A percentile compares a stretch with the other conserved stretches of the same genome.
These are phyloP conservation scores for Kazachstania psychrophila DNA, from an alignment of 805 yeast species.

Conservation along the genomic window DNA sequence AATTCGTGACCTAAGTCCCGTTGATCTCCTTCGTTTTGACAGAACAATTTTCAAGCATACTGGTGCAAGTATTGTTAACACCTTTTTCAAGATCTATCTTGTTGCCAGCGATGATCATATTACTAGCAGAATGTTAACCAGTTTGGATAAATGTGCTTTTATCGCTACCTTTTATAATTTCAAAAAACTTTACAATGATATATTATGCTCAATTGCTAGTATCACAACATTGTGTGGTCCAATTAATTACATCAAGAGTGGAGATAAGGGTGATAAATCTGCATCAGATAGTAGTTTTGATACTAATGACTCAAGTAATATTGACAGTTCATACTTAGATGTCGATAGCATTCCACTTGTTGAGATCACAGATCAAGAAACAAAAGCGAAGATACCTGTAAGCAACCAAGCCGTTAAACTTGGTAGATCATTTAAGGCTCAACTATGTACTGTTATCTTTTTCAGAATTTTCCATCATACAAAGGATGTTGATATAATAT, in stretches of 20 bases:
- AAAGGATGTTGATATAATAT: constrained; percentile 34
- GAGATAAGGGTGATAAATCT: constrained; percentile 11
- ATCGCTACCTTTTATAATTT: constrained; percentile 61
- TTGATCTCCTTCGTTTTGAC: constrained; percentile 50
- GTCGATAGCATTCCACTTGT: constrained; percentile 33
- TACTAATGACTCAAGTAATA: not conserved
- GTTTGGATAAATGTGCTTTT: constrained; percentile 74
- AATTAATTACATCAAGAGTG: not conserved
- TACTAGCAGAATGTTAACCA: constrained; percentile 76
- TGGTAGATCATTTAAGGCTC: constrained; percentile 89
- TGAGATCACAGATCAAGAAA: constrained; percentile 40
- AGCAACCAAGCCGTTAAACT: constrained; percentile 74
- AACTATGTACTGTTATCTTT: constrained; percentile 75
- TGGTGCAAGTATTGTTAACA: constrained; percentile 57
- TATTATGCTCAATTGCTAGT: constrained; percentile 57
- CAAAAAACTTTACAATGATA: constrained; percentile 48
- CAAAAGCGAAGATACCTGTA: constrained; percentile 53
- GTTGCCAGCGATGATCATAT: constrained; percentile 88
- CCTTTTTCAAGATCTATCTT: constrained; percentile 69
- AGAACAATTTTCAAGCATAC: constrained; percentile 55
- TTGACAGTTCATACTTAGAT: constrained; percentile 6
- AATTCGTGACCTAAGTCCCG: constrained; percentile 14
- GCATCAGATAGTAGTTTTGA: constrained; percentile 4
- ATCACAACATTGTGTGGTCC: constrained; percentile 52
- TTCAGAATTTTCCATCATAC: constrained; percentile 66